phyloP scores from a whole-genome alignment of 148 eudicot species.

The Rhododendron molle region DNA sequence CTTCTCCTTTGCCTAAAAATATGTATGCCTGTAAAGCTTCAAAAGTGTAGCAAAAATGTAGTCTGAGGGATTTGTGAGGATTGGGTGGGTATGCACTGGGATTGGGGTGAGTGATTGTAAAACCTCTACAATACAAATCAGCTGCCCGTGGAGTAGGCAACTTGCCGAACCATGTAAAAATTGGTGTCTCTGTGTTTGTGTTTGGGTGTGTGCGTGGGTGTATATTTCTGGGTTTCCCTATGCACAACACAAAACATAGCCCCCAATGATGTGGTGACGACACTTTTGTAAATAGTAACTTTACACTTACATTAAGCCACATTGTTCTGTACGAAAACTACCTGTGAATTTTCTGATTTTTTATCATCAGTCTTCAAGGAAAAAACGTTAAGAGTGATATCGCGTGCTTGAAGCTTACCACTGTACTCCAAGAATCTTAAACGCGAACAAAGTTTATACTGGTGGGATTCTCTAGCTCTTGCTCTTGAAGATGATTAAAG shows the following conservation, averaged over 20 bases:
- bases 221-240: background rate
- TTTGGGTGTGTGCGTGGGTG: background rate
- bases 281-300: background rate
- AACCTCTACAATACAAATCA: background rate
- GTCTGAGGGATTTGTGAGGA: background rate
- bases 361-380: background rate
- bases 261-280: background rate
- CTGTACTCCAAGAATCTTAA: background rate
- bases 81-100: background rate
- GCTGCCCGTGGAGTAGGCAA: background rate
- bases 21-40: background rate
- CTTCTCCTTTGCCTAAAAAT: background rate
- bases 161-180: background rate
- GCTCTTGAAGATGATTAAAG: constrained; percentile 5
- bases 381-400: background rate
- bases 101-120: background rate
- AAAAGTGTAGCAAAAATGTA: background rate
- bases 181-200: background rate
- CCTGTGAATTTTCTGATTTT: background rate
- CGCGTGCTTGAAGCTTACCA: background rate
- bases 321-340: background rate
- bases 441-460: background rate
- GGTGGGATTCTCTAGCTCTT: constrained; percentile 12
- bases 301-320: background rate
- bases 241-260: background rate